A percentile compares a stretch with the other conserved stretches of the same genome.
Conservation (phyloP, 345 rosid genomes). For the Eucalyptus virginea region DNA sequence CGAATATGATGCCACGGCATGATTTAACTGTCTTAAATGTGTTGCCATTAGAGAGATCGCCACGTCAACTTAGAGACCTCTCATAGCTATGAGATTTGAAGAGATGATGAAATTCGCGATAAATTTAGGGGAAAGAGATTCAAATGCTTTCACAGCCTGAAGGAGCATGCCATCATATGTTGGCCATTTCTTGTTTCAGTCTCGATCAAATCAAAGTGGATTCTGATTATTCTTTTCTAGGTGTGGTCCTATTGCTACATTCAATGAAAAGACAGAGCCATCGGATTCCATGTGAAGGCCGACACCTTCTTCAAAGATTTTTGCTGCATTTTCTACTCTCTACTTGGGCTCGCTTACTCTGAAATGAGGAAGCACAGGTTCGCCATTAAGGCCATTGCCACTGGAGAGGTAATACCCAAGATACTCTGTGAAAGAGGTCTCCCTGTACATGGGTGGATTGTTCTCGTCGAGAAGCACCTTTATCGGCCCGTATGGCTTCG, state of each 20-base stretch:
- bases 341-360: neutral
- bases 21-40: neutral
- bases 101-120: neutral
- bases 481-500: neutral
- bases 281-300: neutral
- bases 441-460: neutral
- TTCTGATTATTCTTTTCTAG: neutral
- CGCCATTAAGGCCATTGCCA: neutral
- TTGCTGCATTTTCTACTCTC: neutral
- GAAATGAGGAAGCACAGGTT: neutral
- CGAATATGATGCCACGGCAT: neutral
- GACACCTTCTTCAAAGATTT: neutral
- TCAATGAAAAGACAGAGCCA: neutral
- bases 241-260: neutral
- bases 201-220: neutral
- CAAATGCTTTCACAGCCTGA: neutral
- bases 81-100: neutral
- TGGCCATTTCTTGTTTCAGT: neutral
- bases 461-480: neutral
- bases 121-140: neutral
- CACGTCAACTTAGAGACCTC: neutral
- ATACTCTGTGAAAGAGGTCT: neutral
- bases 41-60: neutral
- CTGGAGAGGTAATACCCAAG: neutral
- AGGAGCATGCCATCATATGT: neutral